Evolutionary conservation across 108 stramenopile species (phyloP), one percentile per base, ranked within the genome.

Genomic region (Cylindrotheca fusiformis): DNA sequence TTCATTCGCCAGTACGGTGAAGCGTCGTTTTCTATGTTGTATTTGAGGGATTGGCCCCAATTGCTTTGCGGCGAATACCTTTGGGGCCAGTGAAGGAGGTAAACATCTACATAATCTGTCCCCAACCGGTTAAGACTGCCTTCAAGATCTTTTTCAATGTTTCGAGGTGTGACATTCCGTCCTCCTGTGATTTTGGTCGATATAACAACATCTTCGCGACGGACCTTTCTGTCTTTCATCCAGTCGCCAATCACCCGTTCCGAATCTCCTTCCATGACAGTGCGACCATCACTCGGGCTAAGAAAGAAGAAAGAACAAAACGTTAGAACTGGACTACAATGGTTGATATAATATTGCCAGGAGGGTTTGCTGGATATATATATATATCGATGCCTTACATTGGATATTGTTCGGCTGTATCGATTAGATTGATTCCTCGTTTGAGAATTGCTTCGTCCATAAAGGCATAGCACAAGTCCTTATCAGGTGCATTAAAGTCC

Each of bases 151-250:
- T 56, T 58, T 29, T 55, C 28, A 49, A 82, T 79, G 59, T 83
- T 83, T 6, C 63, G 68, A 5, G 78, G 82, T 2, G 71, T 81
- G 17, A 85, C 66, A 67, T 85, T 83, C 21, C 84, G 47, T 18
- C 93, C 94, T 29, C 95, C 95, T 0, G 92, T 93, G 46, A 96
- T 96, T 52, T 96, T 96, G 19, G 86, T 87, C 1, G 91, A 86
- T 53, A 96, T 85, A 3, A 92, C 91, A 10, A 92, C 80, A 20
- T 90, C 83, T 19, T 73, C 72, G 58, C 90, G 72, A 14, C 60
- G 28, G 22, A 89, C 75, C 50, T 77, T 82, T 12, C 89, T 63
- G 36, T 77, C 67, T 46, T 83, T 82, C 69, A 95, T 82, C 90
- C 90, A 95, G 47, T 80, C 67, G 1, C 95, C 95, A 52, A 96